A percentile compares a stretch with the other conserved stretches of the same genome.
phyloP scores from a whole-genome alignment of 2,329 filamentous ascomycete genomes.

The Neonectria magnoliae region DNA sequence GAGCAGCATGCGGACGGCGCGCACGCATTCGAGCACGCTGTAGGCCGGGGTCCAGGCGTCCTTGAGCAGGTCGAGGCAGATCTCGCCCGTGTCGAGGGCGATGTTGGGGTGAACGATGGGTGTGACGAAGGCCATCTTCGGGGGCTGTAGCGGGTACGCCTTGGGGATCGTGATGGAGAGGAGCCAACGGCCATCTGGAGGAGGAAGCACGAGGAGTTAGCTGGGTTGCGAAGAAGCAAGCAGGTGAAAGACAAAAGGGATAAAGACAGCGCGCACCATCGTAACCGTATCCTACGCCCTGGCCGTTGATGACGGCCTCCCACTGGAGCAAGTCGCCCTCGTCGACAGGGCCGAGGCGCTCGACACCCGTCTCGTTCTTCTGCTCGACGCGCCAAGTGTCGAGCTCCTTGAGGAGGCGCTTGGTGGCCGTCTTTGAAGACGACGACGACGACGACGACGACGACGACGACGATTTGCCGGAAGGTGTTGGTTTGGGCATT shows the following conservation, averaged over 20 bases:
- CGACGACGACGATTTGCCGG: conserved; percentile 22
- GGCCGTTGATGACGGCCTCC: conserved; percentile 70
- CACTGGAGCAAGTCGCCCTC: conserved; percentile 67
- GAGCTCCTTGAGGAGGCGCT: conserved; percentile 68
- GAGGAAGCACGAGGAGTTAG: conserved; percentile 14
- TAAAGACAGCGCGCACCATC: conserved; percentile 55
- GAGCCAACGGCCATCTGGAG: conserved; percentile 79
- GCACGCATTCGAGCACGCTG: conserved; percentile 78
- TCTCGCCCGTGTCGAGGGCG: conserved; percentile 78
- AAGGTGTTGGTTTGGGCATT: conserved; percentile 32
- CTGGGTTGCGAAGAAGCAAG: not conserved
- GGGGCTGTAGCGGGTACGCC: conserved; percentile 82
- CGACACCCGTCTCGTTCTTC: conserved; percentile 62
- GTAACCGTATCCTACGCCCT: conserved; percentile 64
- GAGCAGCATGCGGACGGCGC: conserved; percentile 75
- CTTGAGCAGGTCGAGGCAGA: conserved; percentile 89
- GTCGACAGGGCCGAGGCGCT: conserved; percentile 65
- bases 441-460: conserved; percentile 41
- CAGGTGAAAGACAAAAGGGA: not conserved
- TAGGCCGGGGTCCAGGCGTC: conserved; percentile 87
- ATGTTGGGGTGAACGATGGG: conserved; percentile 87
- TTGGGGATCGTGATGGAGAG: conserved; percentile 79
- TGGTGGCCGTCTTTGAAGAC: conserved; percentile 60
- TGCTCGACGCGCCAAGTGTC: conserved; percentile 62
- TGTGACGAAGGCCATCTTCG: conserved; percentile 83